Conservation (phyloP, 2,329 filamentous ascomycete genomes). For the Diaporthe amygdali region DNA sequence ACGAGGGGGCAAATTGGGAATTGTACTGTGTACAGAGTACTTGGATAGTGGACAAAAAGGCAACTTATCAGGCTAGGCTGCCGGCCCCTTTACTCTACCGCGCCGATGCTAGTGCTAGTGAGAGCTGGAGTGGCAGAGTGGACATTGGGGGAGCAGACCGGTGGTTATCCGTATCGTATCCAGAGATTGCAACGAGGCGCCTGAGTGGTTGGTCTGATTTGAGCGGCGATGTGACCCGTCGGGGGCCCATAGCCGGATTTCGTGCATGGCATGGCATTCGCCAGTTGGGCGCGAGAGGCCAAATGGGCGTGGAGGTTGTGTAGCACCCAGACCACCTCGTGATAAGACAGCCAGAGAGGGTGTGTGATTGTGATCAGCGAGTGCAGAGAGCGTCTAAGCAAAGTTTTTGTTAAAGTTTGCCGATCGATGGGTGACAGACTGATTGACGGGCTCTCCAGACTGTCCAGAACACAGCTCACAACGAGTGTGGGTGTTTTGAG, state of each 20-base stretch:
- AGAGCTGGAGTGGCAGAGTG: background rate
- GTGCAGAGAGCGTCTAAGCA: conserved; percentile 11
- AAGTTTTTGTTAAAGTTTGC: conserved; percentile 15
- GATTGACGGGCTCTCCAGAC: background rate
- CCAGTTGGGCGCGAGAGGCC: conserved; percentile 3
- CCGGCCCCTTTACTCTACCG: conserved; percentile 10
- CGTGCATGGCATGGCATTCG: conserved; percentile 15
- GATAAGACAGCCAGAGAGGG: background rate
- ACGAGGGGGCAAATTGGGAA: background rate
- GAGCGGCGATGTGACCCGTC: conserved; percentile 11
- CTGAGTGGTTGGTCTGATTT: conserved; percentile 13
- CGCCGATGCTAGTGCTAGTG: conserved; percentile 9
- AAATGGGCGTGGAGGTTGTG: background rate
- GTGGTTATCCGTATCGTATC: conserved; percentile 22
- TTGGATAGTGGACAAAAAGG: background rate
- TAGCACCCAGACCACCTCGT: conserved; percentile 7
- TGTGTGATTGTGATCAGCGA: conserved; percentile 22
- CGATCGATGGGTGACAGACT: conserved; percentile 9
- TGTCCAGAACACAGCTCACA: background rate
- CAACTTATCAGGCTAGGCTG: background rate
- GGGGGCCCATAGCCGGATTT: conserved; percentile 15
- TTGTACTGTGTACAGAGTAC: background rate
- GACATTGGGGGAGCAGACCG: background rate
- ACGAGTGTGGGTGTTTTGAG: background rate
- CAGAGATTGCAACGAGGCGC: conserved; percentile 18